Evolutionary conservation across 768 basidiomycete genomes (phyloP).

Genomic region (Glaciozyma antarctica): DNA sequence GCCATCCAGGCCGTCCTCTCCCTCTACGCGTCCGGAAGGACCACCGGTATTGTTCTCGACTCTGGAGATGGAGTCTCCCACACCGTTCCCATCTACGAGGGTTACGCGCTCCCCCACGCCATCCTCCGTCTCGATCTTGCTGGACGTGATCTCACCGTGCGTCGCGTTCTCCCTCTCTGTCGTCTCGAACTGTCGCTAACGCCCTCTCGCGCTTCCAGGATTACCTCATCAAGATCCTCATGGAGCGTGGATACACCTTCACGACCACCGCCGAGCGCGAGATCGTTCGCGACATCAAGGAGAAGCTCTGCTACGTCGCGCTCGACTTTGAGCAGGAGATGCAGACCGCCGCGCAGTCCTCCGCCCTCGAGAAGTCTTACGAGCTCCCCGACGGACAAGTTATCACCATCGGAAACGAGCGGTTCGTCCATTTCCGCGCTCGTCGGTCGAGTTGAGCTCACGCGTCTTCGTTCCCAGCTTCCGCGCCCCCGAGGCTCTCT

Average conservation of each 20-base stretch:
- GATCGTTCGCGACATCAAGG: slow-evolving; percentile 96
- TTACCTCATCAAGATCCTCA: slow-evolving; percentile 71
- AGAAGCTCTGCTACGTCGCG: slow-evolving; percentile 91
- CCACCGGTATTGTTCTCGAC: slow-evolving; percentile 86
- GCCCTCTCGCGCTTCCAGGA: slow-evolving; percentile 6
- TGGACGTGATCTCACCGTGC: slow-evolving; percentile 79
- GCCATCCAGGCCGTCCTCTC: slow-evolving; percentile 84
- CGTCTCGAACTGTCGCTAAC: neutral
- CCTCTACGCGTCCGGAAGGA: slow-evolving; percentile 80
- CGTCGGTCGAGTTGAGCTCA: neutral
- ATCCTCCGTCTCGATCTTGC: slow-evolving; percentile 86
- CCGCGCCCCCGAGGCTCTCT: slow-evolving; percentile 54
- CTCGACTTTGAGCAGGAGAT: slow-evolving; percentile 90
- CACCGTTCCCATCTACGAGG: slow-evolving; percentile 95
- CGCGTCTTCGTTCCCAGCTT: slow-evolving; percentile 43
- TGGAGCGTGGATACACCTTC: slow-evolving; percentile 87
- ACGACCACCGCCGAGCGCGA: slow-evolving; percentile 59
- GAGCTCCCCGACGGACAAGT: slow-evolving; percentile 89
- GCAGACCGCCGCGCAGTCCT: slow-evolving; percentile 79
- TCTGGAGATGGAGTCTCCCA: slow-evolving; percentile 94
- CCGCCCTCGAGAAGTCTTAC: slow-evolving; percentile 83
- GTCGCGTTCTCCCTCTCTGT: slow-evolving; percentile 13
- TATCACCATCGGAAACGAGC: slow-evolving; percentile 88
- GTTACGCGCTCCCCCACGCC: slow-evolving; percentile 83
- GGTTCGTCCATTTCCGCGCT: slow-evolving; percentile 46